These are phyloP conservation scores for Schizochytrium sp. DNA, from an alignment of 108 stramenopile genomes.

Conservation along the genomic window DNA sequence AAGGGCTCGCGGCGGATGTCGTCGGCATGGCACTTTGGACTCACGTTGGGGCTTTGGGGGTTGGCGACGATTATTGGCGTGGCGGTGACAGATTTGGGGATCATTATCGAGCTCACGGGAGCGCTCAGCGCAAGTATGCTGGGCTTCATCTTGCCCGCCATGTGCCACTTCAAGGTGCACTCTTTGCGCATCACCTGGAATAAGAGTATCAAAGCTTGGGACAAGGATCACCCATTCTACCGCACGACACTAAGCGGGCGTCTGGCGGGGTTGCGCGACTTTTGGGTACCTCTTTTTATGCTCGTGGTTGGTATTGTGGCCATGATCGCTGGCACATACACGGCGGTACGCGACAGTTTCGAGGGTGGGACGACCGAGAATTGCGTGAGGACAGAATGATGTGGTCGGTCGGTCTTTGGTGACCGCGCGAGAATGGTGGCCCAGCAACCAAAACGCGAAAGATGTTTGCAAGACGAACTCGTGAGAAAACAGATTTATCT, in stretches of 20 bases:
- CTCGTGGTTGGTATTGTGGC: background rate
- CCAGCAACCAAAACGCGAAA: too few species aligned
- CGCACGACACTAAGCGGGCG: background rate
- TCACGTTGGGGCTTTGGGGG: background rate
- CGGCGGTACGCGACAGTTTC: background rate
- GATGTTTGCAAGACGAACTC: too few species aligned
- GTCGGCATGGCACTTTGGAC: background rate
- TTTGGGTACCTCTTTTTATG: background rate
- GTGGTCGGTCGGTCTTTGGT: too few species aligned
- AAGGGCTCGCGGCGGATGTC: background rate
- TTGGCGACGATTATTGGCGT: background rate
- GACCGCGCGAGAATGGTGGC: too few species aligned
- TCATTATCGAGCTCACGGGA: slow-evolving; percentile 9
- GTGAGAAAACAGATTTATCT: too few species aligned
- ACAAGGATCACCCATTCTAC: background rate
- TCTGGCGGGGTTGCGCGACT: background rate
- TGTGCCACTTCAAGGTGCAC: slow-evolving; percentile 16
- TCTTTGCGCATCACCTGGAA: background rate
- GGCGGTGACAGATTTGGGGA: background rate
- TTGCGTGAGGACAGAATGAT: background rate
- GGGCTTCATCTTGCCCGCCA: background rate
- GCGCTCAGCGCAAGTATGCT: background rate
- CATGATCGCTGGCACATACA: background rate
- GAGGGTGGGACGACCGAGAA: background rate
- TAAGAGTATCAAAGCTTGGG: background rate